Conservation (phyloP, 805 yeast species). For the Metschnikowia sp. region DNA sequence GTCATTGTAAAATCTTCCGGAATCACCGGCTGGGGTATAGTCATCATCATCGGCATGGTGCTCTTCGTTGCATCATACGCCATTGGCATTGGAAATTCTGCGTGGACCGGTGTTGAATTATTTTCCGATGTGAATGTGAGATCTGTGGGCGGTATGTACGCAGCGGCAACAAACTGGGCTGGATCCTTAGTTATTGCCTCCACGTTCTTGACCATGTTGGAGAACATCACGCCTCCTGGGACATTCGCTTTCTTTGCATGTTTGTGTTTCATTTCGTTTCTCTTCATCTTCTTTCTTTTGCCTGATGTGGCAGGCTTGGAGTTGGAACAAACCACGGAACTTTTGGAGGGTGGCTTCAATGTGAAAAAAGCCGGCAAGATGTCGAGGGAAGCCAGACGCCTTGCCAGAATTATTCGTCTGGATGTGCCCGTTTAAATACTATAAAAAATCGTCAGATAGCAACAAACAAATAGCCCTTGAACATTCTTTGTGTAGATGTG, state of each 20-base stretch:
- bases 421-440: neutral
- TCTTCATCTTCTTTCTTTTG: constrained; percentile 77
- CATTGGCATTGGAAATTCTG: constrained; percentile 93
- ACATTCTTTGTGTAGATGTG: no score
- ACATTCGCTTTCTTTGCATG: constrained; percentile 90
- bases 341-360: constrained; percentile 82
- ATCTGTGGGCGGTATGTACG: constrained; percentile 85
- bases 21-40: constrained; percentile 81
- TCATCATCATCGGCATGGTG: constrained; percentile 82
- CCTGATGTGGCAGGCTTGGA: constrained; percentile 91
- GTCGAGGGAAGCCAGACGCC: constrained; percentile 34
- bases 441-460: no score
- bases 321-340: constrained; percentile 83
- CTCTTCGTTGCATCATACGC: constrained; percentile 87
- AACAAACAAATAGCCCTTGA: no score
- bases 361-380: constrained; percentile 51
- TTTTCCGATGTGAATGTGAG: constrained; percentile 88
- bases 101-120: constrained; percentile 97
- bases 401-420: constrained; percentile 4
- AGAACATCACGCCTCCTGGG: constrained; percentile 91
- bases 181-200: constrained; percentile 90
- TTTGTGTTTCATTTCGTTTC: constrained; percentile 64
- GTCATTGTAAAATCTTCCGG: constrained; percentile 39
- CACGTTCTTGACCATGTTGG: constrained; percentile 90
- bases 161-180: constrained; percentile 93